Percentiles rank a stretch among this genome's conserved stretches.
phyloP scores from a whole-genome alignment of 2,329 filamentous ascomycete species.

The Sarocladium brachiariae region DNA sequence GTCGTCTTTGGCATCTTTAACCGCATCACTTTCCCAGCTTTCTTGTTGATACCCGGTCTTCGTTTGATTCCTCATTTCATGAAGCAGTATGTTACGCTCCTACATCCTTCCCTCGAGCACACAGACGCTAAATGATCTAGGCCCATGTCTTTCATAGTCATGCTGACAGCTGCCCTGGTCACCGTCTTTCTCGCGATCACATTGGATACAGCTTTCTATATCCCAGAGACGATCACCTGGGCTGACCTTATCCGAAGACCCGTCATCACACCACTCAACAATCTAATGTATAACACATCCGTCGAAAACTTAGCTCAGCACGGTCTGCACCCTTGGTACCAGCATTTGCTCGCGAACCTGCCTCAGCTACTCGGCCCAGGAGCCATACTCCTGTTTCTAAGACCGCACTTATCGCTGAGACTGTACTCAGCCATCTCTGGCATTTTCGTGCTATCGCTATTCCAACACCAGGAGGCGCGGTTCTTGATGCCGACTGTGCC shows the following conservation, averaged over 20 bases:
- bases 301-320: slow-evolving; percentile 66
- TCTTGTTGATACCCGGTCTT: slow-evolving; percentile 76
- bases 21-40: slow-evolving; percentile 93
- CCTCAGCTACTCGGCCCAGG: slow-evolving; percentile 66
- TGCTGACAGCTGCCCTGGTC: slow-evolving; percentile 57
- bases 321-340: slow-evolving; percentile 72
- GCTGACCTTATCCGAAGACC: slow-evolving; percentile 56
- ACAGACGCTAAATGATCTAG: slow-evolving; percentile 26
- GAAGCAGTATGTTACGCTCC: slow-evolving; percentile 56
- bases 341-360: slow-evolving; percentile 66
- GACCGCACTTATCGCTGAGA: slow-evolving; percentile 51
- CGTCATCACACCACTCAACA: slow-evolving; percentile 71
- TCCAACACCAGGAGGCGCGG: slow-evolving; percentile 74
- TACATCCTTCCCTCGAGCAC: neutral
- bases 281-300: slow-evolving; percentile 67
- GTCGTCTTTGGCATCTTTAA: slow-evolving; percentile 88
- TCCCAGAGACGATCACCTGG: slow-evolving; percentile 55
- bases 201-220: slow-evolving; percentile 82
- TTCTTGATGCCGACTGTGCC: slow-evolving; percentile 72
- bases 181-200: slow-evolving; percentile 68
- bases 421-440: slow-evolving; percentile 71
- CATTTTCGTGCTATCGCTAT: slow-evolving; percentile 61
- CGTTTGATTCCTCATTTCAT: slow-evolving; percentile 79
- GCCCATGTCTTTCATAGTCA: slow-evolving; percentile 53
- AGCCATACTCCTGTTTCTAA: slow-evolving; percentile 51